These are phyloP conservation scores for Mortierella sp. DNA, from an alignment of 371 early-diverging fungal species.

Conservation along the genomic window DNA sequence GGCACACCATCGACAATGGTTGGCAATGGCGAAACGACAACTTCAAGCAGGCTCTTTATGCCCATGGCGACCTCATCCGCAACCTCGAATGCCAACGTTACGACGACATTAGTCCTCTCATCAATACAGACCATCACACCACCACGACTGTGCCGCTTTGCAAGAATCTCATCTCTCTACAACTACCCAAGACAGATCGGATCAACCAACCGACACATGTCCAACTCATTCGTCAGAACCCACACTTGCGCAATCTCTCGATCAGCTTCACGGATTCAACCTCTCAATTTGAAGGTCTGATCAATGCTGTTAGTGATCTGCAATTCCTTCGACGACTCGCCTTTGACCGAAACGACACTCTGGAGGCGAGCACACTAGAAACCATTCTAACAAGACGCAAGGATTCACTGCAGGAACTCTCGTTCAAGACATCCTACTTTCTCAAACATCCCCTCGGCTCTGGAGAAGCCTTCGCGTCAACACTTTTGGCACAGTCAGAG, in stretches of 20 bases:
- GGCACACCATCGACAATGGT: constrained; percentile 38
- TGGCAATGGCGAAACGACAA: constrained; percentile 19
- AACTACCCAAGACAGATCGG: constrained; percentile 25
- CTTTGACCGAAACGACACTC: constrained; percentile 21
- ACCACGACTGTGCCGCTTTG: constrained; percentile 6
- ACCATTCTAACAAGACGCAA: constrained; percentile 19
- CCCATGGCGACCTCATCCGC: constrained; percentile 37
- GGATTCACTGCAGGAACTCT: constrained; percentile 23
- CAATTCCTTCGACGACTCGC: constrained; percentile 13
- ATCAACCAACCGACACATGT: constrained; percentile 18
- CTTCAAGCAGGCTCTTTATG: constrained; percentile 19
- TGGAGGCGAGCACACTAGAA: constrained; percentile 20
- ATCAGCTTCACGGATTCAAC: constrained; percentile 14
- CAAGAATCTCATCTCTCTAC: constrained; percentile 17
- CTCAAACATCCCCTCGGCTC: constrained; percentile 28
- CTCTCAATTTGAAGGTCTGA: constrained; percentile 8
- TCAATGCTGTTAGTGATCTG: constrained; percentile 17
- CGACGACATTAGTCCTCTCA: constrained; percentile 30
- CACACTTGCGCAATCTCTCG: constrained; percentile 17
- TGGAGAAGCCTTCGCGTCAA: constrained; percentile 36
- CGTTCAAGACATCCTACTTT: constrained; percentile 11
- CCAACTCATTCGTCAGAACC: constrained; percentile 39
- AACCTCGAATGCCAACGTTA: constrained; percentile 34
- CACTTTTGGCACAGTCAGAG: constrained; percentile 3
- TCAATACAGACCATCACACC: not conserved